Conservation (phyloP, 148 eudicot genomes). For the Beta vulgaris region DNA sequence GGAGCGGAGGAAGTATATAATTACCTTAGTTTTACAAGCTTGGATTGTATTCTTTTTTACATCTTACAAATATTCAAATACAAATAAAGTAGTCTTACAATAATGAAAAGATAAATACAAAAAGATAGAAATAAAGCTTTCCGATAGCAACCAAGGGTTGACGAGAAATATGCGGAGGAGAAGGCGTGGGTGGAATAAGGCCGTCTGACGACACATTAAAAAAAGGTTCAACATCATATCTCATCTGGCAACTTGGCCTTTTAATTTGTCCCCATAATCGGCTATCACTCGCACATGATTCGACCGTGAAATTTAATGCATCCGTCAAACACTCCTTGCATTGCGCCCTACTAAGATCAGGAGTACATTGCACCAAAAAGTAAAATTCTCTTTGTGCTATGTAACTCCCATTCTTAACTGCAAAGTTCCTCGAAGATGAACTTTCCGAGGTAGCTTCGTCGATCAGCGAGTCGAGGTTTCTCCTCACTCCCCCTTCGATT, state of each 20-base stretch:
- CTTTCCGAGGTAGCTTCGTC: constrained; percentile 2
- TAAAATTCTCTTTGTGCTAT: not conserved
- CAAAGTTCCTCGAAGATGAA: not conserved
- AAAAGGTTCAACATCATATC: constrained; percentile 9
- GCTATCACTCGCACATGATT: constrained; percentile 1
- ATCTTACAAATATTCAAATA: not conserved
- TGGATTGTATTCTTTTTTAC: not conserved
- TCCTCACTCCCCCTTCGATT: not conserved
- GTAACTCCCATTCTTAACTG: not conserved
- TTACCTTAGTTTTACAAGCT: too few relatives aligned
- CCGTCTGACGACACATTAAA: not conserved
- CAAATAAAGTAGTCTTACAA: not conserved
- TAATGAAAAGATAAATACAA: not conserved
- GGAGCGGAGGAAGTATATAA: too few relatives aligned
- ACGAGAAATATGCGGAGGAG: not conserved
- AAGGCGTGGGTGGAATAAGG: not conserved
- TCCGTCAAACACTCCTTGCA: constrained; percentile 22
- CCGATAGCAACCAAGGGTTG: not conserved
- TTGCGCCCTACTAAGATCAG: constrained; percentile 9
- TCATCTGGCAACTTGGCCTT: constrained; percentile 23
- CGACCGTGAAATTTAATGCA: constrained; percentile 17
- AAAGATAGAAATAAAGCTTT: not conserved
- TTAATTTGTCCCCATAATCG: not conserved
- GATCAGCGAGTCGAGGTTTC: not conserved
- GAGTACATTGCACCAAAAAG: constrained; percentile 27